A percentile compares a stretch with the other conserved stretches of the same genome.
Conservation (phyloP, 2,329 filamentous ascomycete species). For the Periconia digitata region DNA sequence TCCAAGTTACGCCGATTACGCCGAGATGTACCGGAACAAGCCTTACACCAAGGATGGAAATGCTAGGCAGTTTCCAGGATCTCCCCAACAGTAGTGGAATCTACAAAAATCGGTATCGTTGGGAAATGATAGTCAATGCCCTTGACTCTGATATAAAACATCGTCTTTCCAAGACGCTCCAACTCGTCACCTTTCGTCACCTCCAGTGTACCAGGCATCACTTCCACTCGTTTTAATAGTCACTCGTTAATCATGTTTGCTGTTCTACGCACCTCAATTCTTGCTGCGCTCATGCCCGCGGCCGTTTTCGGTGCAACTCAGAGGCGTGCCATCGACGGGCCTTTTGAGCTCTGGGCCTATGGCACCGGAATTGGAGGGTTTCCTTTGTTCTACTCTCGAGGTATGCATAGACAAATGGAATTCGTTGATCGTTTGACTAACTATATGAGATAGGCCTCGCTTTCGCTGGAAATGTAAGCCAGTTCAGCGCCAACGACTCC, state of each 20-base stretch:
- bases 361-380: constrained; percentile 17
- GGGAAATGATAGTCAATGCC: no score
- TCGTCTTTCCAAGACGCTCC: no score
- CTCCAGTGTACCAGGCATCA: background rate
- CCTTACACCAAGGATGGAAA: no score
- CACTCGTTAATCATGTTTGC: constrained; percentile 3
- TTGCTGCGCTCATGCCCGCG: constrained; percentile 16
- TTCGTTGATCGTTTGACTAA: no score
- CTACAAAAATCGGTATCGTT: no score
- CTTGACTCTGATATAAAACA: no score
- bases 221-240: background rate
- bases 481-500: constrained; percentile 16
- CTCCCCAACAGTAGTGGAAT: no score
- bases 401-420: no score
- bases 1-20: no score
- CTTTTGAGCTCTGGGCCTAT: constrained; percentile 21
- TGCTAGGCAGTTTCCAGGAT: no score
- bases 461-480: constrained; percentile 16
- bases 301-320: constrained; percentile 13
- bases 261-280: constrained; percentile 2
- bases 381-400: constrained; percentile 21
- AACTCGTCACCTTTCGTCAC: background rate
- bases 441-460: constrained; percentile 15
- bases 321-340: constrained; percentile 9
- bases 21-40: no score